Conservation (phyloP, 2,329 filamentous ascomycete genomes). For the Trichoderma lentiforme region DNA sequence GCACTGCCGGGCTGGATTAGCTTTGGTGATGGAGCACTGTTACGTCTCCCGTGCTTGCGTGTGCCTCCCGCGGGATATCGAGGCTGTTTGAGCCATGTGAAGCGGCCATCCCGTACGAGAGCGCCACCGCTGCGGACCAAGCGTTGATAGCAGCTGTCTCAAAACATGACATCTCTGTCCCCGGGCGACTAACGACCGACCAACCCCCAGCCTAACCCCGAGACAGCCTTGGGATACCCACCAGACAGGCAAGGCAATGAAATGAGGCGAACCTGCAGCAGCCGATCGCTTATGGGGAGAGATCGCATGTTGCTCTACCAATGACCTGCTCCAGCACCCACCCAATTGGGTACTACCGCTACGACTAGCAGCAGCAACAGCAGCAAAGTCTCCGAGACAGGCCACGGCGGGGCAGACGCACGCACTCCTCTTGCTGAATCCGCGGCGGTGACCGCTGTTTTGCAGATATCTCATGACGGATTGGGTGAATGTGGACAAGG, state of each 20-base stretch:
- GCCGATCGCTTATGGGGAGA: slow-evolving; percentile 6
- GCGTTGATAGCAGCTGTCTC: neutral
- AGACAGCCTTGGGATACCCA: neutral
- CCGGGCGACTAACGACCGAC: neutral
- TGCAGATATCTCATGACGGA: neutral
- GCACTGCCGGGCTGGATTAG: slow-evolving; percentile 7
- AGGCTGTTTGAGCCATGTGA: neutral
- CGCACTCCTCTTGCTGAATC: neutral
- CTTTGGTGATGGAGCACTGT: neutral
- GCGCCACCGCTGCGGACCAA: neutral
- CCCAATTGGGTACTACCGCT: neutral
- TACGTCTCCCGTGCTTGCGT: neutral
- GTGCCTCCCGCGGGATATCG: neutral
- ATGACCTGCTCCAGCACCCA: neutral
- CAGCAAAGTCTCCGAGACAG: slow-evolving; percentile 13
- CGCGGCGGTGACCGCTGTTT: neutral
- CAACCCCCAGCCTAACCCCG: neutral
- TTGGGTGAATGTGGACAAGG: neutral
- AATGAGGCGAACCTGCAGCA: slow-evolving; percentile 12
- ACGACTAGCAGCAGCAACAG: neutral
- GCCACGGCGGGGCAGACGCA: slow-evolving; percentile 4
- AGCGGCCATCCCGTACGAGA: neutral
- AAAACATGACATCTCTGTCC: neutral
- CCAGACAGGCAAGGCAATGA: neutral
- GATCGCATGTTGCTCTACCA: slow-evolving; percentile 11